phyloP scores from a whole-genome alignment of 345 rosid species.

The Ricinus communis region DNA sequence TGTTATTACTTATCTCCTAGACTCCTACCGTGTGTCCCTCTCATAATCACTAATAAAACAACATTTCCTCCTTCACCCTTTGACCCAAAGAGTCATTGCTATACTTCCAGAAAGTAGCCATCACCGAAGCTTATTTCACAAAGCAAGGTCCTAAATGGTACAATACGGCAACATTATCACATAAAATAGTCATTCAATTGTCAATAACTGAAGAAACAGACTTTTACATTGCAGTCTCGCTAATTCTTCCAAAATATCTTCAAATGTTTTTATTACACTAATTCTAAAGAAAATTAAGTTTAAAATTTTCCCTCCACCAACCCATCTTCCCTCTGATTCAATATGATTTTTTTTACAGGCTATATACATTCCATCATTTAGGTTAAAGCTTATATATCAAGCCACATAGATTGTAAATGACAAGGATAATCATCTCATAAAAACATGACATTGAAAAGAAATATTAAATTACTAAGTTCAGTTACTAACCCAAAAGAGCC shows the following conservation, averaged over 20 bases:
- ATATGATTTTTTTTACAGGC: not conserved
- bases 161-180: too few species aligned
- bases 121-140: not conserved
- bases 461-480: not conserved
- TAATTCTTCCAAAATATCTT: not conserved
- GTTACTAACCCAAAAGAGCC: constrained; percentile 54
- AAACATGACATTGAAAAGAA: not conserved
- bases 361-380: not conserved
- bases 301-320: too few species aligned
- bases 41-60: not conserved
- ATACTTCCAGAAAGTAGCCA: not conserved
- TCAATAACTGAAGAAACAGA: not conserved
- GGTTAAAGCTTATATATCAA: not conserved
- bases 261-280: not conserved
- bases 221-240: not conserved
- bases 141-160: not conserved
- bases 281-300: not conserved
- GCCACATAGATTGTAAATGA: not conserved
- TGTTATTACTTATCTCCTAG: not conserved
- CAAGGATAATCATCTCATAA: constrained; percentile 8
- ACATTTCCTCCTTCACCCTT: not conserved
- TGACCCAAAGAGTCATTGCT: not conserved
- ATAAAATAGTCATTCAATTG: too few species aligned
- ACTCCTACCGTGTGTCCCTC: not conserved
- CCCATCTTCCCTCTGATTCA: not conserved